phyloP scores from a whole-genome alignment of 345 rosid genomes.

The Salix dunnii region DNA sequence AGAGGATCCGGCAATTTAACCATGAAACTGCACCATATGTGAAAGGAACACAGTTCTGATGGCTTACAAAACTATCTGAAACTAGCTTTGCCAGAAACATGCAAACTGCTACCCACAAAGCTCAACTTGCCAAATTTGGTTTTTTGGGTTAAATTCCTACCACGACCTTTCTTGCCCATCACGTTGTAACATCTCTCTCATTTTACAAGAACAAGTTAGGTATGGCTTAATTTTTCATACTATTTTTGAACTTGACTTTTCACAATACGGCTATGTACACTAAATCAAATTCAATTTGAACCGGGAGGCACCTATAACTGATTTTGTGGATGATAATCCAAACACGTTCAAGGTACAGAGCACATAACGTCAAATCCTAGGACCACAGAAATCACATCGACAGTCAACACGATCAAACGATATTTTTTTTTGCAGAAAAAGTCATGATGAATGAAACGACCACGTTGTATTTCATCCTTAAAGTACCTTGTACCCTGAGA shows the following conservation, averaged over 20 bases:
- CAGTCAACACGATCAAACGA: neutral
- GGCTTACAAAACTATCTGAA: neutral
- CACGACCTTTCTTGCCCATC: neutral
- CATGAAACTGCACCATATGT: neutral
- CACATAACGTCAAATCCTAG: slow-evolving; percentile 4
- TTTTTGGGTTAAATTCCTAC: neutral
- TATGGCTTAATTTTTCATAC: neutral
- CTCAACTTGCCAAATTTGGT: neutral
- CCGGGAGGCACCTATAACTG: neutral
- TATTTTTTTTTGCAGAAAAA: neutral
- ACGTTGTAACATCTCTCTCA: neutral
- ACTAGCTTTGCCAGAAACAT: neutral
- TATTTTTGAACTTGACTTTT: neutral
- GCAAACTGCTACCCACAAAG: neutral
- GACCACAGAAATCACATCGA: slow-evolving; percentile 25
- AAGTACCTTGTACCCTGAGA: neutral
- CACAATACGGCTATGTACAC: neutral
- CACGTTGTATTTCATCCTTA: neutral
- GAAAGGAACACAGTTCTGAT: neutral
- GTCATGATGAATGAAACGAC: slow-evolving; percentile 9
- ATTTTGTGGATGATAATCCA: slow-evolving; percentile 7
- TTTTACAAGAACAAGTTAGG: neutral
- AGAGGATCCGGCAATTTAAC: neutral
- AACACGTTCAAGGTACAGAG: neutral
- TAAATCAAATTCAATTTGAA: neutral